Evolutionary conservation across 1,139 yeast species (phyloP), one percentile per base, ranked within the genome.

Genomic region (Sugiyamaella sp.): DNA sequence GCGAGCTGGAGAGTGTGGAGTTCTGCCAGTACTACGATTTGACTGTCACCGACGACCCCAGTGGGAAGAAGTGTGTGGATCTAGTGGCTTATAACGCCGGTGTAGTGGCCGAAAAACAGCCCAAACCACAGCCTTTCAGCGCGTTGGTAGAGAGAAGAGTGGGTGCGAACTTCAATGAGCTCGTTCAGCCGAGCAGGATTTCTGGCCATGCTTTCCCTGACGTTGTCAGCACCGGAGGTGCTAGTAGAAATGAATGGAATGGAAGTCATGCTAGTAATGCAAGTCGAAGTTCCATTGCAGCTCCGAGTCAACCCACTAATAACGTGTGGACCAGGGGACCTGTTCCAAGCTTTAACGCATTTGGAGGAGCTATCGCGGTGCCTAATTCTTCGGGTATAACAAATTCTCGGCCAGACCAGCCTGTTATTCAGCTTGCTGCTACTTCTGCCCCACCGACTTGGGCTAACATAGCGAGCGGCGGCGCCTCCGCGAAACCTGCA

Each of bases 11-110:
- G 50, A 66, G 88, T 5, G 58, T 73, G 2, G 74, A 71, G 24
- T 88, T 89, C 65, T 84, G 89, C 46, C 66, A 74, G 1, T 80
- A 88, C 61, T 89, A 86, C 66, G 85, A 83, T 6, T 71, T 90
- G 19, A 80, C 77, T n/a, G 69, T 78, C 0, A 61, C 68, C 10
- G 76, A 74, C 32, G 81, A 46, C 12, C 10, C 75, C 9, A 74
- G 72, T 35, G 80, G 77, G 10, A 57, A 69, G 1, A 56, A 69
- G 1, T 68, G 78, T 49, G 75, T 88, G 12, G 90, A 85, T 58
- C 70, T 89, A 40, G 78, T 80, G 53, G 76, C 85, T 45, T 78
- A 84, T 62, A 75, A 78, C 25, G 70, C 55, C 71, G 77, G 52
- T 69, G 74, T 53, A 75, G 80, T 58, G 51, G 72, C 64, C 58